Conservation (phyloP, 2,329 filamentous ascomycete genomes). For the Rutstroemia sp. region DNA sequence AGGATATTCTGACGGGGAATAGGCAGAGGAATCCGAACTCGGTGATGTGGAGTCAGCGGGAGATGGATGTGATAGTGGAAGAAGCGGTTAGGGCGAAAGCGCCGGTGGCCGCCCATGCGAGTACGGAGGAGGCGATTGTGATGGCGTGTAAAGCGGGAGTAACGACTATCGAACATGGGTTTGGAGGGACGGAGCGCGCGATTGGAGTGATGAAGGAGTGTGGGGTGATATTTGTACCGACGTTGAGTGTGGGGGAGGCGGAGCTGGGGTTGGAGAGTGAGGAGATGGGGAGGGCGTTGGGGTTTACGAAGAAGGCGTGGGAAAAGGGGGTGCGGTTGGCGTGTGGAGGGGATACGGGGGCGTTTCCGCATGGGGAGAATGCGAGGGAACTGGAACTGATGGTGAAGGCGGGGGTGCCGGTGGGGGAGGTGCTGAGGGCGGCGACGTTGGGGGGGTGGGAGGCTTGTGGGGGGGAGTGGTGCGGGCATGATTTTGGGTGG, state of each 20-base stretch:
- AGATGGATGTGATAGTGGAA: neutral
- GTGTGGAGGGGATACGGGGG: neutral
- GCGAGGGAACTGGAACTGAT: neutral
- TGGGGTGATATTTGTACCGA: neutral
- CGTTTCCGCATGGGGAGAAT: neutral
- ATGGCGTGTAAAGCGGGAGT: neutral
- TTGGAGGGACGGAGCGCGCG: neutral
- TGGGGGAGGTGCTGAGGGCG: neutral
- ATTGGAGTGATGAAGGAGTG: neutral
- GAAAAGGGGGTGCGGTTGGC: neutral
- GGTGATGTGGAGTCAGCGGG: neutral
- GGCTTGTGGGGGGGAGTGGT: neutral
- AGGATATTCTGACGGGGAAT: neutral
- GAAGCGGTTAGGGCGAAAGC: neutral
- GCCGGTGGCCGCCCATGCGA: neutral
- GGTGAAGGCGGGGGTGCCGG: neutral
- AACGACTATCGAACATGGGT: neutral
- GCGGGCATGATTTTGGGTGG: constrained; percentile 1
- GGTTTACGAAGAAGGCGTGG: neutral
- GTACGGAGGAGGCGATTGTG: neutral
- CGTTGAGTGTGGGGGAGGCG: neutral
- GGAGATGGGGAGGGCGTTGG: neutral
- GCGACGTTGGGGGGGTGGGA: neutral
- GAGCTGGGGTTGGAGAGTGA: neutral
- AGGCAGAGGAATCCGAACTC: neutral